A percentile compares a stretch with the other conserved stretches of the same genome.
phyloP scores from a whole-genome alignment of 2,329 filamentous ascomycete genomes.

The Cordyceps cateniannulata region DNA sequence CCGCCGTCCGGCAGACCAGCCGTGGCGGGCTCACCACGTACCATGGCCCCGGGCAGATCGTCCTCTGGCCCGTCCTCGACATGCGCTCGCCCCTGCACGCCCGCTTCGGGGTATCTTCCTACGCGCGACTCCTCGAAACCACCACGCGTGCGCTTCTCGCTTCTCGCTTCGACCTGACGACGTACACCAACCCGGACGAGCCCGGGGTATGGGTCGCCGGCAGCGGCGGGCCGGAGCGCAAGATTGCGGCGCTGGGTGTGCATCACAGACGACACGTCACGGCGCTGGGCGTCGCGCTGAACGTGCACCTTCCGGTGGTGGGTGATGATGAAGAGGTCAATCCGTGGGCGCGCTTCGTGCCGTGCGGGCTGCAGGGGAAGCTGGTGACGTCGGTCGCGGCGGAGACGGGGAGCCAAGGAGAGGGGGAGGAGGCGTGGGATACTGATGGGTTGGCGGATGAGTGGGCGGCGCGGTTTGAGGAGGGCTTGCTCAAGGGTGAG shows the following conservation, averaged over 20 bases:
- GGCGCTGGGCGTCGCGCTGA: constrained; percentile 77
- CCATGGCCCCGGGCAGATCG: constrained; percentile 87
- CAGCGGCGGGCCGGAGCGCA: constrained; percentile 39
- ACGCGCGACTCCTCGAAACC: constrained; percentile 72
- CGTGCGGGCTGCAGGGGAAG: constrained; percentile 79
- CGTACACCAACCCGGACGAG: constrained; percentile 58
- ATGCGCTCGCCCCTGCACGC: constrained; percentile 53
- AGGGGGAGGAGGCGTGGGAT: constrained; percentile 19
- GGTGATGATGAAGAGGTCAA: constrained; percentile 32
- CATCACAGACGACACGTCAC: constrained; percentile 79
- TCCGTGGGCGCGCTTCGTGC: constrained; percentile 68
- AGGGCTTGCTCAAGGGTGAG: constrained; percentile 20
- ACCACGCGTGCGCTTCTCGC: constrained; percentile 62
- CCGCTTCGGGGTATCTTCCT: constrained; percentile 62
- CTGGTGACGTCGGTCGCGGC: constrained; percentile 66
- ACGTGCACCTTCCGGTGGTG: constrained; percentile 56
- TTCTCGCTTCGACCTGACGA: constrained; percentile 50
- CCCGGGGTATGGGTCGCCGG: constrained; percentile 75
- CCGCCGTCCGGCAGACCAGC: constrained; percentile 63
- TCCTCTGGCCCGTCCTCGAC: constrained; percentile 90
- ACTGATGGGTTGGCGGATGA: constrained; percentile 22
- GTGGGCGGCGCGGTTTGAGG: constrained; percentile 30
- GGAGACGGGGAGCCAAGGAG: constrained; percentile 32
- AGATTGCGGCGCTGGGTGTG: constrained; percentile 90
- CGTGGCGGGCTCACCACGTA: constrained; percentile 91